Percentiles rank a stretch among this genome's conserved stretches.
phyloP scores from a whole-genome alignment of 768 basidiomycete genomes.

The Amylocystis lapponica region DNA sequence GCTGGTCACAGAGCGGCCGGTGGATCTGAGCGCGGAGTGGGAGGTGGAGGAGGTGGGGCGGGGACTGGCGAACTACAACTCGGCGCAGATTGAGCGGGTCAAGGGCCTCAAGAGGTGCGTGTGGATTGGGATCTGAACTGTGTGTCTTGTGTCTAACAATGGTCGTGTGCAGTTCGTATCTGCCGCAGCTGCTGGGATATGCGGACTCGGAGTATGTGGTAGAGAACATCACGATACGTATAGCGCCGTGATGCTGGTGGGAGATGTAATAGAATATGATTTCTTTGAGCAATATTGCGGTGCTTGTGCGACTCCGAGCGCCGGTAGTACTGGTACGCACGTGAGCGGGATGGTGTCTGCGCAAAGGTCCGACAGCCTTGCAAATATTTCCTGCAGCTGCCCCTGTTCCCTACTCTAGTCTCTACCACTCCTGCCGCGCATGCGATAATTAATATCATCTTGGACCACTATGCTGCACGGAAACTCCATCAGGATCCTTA shows the following conservation, averaged over 20 bases:
- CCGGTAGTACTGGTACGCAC: no score
- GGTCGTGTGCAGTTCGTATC: slow-evolving; percentile 54
- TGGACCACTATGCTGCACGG: slow-evolving; percentile 67
- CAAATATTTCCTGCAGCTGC: slow-evolving; percentile 8
- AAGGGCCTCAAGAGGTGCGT: slow-evolving; percentile 90
- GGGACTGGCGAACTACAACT: slow-evolving; percentile 94
- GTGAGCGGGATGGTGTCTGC: no score
- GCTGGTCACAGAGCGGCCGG: slow-evolving; percentile 19
- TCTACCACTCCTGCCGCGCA: slow-evolving; percentile 6
- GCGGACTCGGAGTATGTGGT: slow-evolving; percentile 97
- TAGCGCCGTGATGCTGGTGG: slow-evolving; percentile 34
- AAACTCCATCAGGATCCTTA: slow-evolving; percentile 71
- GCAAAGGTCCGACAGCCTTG: no score
- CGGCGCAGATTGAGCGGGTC: slow-evolving; percentile 80
- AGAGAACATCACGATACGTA: slow-evolving; percentile 83
- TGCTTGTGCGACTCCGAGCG: not conserved
- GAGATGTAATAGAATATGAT: not conserved
- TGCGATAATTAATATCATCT: slow-evolving; percentile 17
- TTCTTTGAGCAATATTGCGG: not conserved
- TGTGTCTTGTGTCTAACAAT: not conserved
- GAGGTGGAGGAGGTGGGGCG: slow-evolving; percentile 89
- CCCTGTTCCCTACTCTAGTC: slow-evolving; percentile 3
- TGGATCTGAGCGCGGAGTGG: slow-evolving; percentile 44
- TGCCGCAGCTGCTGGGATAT: slow-evolving; percentile 81
- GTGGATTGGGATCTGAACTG: no score